These are phyloP conservation scores for Pyrus pyrifolia DNA, from an alignment of 306 rosid species.

Conservation along the genomic window DNA sequence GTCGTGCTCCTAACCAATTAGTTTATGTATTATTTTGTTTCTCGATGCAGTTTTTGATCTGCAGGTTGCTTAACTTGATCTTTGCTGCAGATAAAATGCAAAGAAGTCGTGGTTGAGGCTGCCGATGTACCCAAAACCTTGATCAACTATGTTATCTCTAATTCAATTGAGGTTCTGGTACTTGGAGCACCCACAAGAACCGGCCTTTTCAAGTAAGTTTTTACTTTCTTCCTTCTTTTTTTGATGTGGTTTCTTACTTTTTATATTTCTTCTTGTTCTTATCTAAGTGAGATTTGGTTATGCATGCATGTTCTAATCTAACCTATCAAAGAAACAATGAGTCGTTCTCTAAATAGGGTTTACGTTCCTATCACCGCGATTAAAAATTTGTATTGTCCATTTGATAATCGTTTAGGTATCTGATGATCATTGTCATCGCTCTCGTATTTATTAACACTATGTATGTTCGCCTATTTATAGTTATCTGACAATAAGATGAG, in stretches of 20 bases:
- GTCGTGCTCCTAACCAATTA: conserved; percentile 1
- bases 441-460: no score
- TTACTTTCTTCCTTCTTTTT: background rate
- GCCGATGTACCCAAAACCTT: conserved; percentile 50
- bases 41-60: background rate
- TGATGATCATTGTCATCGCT: background rate
- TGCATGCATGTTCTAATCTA: no score
- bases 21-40: no score
- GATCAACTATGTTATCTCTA: conserved; percentile 29
- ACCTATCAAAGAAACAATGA: no score
- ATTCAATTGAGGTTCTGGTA: conserved; percentile 57
- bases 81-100: conserved; percentile 56
- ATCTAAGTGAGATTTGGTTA: no score
- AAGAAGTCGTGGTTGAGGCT: conserved; percentile 60
- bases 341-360: no score
- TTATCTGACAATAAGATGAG: no score
- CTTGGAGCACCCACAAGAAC: conserved; percentile 70
- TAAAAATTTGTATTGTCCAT: background rate
- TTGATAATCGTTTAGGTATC: background rate
- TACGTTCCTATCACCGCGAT: background rate
- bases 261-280: no score
- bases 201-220: conserved; percentile 48
- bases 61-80: background rate
- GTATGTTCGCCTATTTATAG: no score
- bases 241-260: no score